Base-by-base conservation (phyloP, 371 early-diverging fungal species). In the Mortierella sp. region DNA sequence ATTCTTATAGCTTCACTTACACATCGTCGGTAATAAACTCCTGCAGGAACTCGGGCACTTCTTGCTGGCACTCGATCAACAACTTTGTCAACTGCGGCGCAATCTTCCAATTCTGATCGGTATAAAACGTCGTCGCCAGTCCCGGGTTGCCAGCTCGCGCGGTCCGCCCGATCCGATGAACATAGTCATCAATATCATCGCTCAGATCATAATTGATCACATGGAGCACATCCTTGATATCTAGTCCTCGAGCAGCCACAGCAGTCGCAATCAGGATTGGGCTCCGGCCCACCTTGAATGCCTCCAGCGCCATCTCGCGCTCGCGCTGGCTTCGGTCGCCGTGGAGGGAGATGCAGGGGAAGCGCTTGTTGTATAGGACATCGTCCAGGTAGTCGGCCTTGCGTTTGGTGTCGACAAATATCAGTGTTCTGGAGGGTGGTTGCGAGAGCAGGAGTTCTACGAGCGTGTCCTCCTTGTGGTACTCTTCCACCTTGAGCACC, bases 221-320 rank as follows among this genome's bases (percentile, higher is more conserved):
- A 70, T 93, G 94, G 77, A 92, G 91, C 48, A 96, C 91, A 70
- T 94, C 90, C 68, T 91, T 90, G 50, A 97, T 92, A 87, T 97
- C 97, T 58, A 97, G 84, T 75, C 99, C 99, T 86, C 99, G 91
- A 39, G 97, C 93, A 66, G 95, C 98, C 8, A 98, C 95, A 47
- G 96, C 96, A 4, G 98, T 98, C 14, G 97, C 97, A 55, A 98
- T 94, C 52, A 98, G 79, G 63, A 97, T 92, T 5, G 95, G 95
- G 55, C 93, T 92, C 22, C 87, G 85, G 24, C 93, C 95, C 34
- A 44, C 19, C 43, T 48, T 93, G 91, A 97, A 99, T 26, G 91
- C 90, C 19, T 87, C 70, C n/a, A 97, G 86, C 1, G 95, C 95
- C 65, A 86, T 86, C 85, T 96, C 97, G 64, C 99, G 92, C 85